Conservation (phyloP, 352 stramenopile genomes). For the Lagenidium sp. region DNA sequence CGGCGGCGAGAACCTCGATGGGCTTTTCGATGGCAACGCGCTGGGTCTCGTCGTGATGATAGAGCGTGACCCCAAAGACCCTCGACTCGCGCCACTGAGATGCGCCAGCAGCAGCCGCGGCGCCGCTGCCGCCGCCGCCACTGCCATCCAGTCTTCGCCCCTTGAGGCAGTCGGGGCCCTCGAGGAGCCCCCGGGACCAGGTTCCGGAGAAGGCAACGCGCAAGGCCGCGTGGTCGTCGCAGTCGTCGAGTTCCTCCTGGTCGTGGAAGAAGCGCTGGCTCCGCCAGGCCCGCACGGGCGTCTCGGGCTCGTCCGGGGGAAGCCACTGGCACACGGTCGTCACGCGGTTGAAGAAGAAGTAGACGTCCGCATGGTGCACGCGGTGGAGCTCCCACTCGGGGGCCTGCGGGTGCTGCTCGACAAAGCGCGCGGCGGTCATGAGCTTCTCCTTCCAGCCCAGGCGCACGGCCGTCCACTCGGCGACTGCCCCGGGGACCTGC, state of each 20-base stretch:
- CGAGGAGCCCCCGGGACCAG: slow-evolving; percentile 4
- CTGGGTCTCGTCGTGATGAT: slow-evolving; percentile 23
- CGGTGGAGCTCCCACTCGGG: slow-evolving; percentile 58
- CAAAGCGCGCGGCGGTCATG: slow-evolving; percentile 25
- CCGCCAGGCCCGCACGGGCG: slow-evolving; percentile 25
- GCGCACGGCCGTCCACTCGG: slow-evolving; percentile 16
- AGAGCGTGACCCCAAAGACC: slow-evolving; percentile 45
- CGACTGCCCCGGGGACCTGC: slow-evolving; percentile 37
- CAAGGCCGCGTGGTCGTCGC: slow-evolving; percentile 31
- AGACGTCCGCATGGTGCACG: slow-evolving; percentile 39
- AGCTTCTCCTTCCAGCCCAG: slow-evolving; percentile 70
- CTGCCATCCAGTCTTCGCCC: slow-evolving; percentile 15
- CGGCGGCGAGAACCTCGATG: slow-evolving; percentile 27
- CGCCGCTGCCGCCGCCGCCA: slow-evolving; percentile 7
- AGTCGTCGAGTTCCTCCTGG: slow-evolving; percentile 32
- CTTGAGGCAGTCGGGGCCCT: slow-evolving; percentile 34
- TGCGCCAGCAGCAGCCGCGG: no score
- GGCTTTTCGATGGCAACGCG: slow-evolving; percentile 47
- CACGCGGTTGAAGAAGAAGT: slow-evolving; percentile 69
- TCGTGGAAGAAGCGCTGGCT: slow-evolving; percentile 50
- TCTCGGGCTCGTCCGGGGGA: slow-evolving; percentile 23
- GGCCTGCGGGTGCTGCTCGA: slow-evolving; percentile 33
- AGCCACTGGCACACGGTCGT: slow-evolving; percentile 49
- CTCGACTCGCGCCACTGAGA: slow-evolving; percentile 57
- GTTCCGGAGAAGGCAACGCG: slow-evolving; percentile 34